Evolutionary conservation across 169 alveolate species (phyloP), one percentile per base, ranked within the genome.

Genomic region (Plasmodium reichenowi): DNA sequence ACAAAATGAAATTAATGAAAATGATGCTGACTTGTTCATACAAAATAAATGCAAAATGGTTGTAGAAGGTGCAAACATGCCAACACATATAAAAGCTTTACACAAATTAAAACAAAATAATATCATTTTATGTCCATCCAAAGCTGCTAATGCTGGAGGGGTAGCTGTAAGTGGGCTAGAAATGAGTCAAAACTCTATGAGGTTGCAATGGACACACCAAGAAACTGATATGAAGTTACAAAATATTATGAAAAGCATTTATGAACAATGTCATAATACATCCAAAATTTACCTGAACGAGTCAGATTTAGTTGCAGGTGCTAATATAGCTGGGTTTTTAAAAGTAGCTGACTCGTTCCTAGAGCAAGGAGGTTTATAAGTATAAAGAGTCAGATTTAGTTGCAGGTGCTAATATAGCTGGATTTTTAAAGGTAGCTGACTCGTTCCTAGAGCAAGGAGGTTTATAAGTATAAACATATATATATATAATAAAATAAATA

Each of bases 131-230:
- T 94, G 97, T n/a, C 98, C 98, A 1, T 96, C 95, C 9, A 96
- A 96, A 56, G 98, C 98, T 6, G 97, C 98, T 7, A 96, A 96
- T 83, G 98, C 98, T 6, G 98, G 98, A 4, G 98, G 98, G 3
- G 98, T 96, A 22, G 96, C 97, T 47, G 97, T 95, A 24, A 94
- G 97, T 45, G 98, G 97, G 1, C 74, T 96, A 9, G 98, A 96
- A 68, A 96, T 96, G 98, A 88, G 95, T 17, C 98, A 96, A 76
- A 96, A 96, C 73, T 93, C 97, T 17, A 92, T 88, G 94, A 89
- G 96, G 6, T 47, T 93, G 12, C 86, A 88, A 50, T 96, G 97
- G 97, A 86, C 92, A 9, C 88, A 93, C 15, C 95, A 94, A 62
- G 96, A 94, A 67, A 96, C 95, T 2, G 97, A 94, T 63, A 67